These are phyloP conservation scores for Penicillium bialowiezense DNA, from an alignment of 495 filamentous ascomycete genomes.

Conservation along the genomic window DNA sequence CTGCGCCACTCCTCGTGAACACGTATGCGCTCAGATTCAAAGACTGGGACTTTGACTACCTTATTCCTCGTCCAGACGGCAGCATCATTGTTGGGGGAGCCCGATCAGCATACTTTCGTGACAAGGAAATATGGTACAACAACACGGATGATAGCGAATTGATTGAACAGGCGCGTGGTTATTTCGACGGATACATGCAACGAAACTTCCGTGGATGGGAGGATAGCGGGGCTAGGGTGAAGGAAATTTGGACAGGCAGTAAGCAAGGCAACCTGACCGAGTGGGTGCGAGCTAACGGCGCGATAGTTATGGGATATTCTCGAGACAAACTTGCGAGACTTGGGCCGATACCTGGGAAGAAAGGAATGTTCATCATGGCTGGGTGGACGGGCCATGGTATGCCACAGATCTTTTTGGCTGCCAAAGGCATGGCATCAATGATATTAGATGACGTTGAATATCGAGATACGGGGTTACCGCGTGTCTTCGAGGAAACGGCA, in stretches of 20 bases:
- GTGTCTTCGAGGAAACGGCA: neutral
- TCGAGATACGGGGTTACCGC: neutral
- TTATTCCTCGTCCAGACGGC: constrained; percentile 43
- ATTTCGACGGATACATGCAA: constrained; percentile 44
- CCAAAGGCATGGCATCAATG: constrained; percentile 38
- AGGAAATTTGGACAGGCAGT: constrained; percentile 49
- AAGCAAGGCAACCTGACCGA: constrained; percentile 25
- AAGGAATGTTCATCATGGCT: constrained; percentile 36
- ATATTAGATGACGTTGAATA: constrained; percentile 1
- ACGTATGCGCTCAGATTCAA: constrained; percentile 15
- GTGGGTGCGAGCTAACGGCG: too few species aligned
- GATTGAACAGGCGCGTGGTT: constrained; percentile 29
- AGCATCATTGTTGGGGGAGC: constrained; percentile 50
- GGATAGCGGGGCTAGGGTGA: constrained; percentile 28
- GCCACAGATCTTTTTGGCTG: constrained; percentile 38
- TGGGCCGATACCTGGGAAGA: constrained; percentile 36
- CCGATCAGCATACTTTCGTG: constrained; percentile 21
- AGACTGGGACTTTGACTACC: constrained; percentile 35
- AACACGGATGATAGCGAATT: constrained; percentile 43
- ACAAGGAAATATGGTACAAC: constrained; percentile 39
- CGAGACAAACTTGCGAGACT: constrained; percentile 36
- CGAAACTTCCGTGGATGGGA: constrained; percentile 46
- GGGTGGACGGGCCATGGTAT: constrained; percentile 47
- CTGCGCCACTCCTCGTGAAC: neutral
- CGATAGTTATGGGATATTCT: constrained; percentile 32